Evolutionary conservation across 129 eudicot genomes (phyloP).

Genomic region (Arctium lappa): DNA sequence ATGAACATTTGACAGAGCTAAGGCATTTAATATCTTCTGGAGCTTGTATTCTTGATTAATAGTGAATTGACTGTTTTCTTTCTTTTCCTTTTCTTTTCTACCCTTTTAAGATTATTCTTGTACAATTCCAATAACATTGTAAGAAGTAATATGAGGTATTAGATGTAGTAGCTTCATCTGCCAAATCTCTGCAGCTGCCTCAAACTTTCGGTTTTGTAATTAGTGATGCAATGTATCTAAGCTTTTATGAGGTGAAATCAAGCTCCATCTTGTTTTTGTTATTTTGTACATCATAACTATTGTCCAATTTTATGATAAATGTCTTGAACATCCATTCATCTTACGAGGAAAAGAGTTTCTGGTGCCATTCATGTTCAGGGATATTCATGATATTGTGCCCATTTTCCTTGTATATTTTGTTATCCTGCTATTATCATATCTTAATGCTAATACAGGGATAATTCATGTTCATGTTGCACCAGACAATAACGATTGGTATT

Average conservation of each 20-base stretch:
- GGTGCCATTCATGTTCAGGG: no score
- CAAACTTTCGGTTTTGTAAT: conserved; percentile 27
- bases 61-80: conserved; percentile 24
- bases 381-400: no score
- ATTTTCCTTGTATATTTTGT: not conserved
- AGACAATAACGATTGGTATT: not conserved
- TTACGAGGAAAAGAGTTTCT: not conserved
- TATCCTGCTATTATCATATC: not conserved
- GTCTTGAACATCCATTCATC: not conserved
- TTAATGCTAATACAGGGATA: not conserved
- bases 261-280: not conserved
- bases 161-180: conserved; percentile 19
- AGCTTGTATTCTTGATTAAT: conserved; percentile 34
- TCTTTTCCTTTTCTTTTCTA: conserved; percentile 3
- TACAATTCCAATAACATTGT: conserved; percentile 38
- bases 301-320: not conserved
- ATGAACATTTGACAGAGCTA: conserved; percentile 92
- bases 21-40: conserved; percentile 66
- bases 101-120: conserved; percentile 30
- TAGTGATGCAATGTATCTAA: conserved; percentile 30
- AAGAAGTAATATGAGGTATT: conserved; percentile 36
- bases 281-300: not conserved
- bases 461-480: not conserved
- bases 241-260: conserved; percentile 24
- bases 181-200: conserved; percentile 21